These are phyloP conservation scores for Phytophthora cajani DNA, from an alignment of 352 stramenopile species.

Conservation along the genomic window DNA sequence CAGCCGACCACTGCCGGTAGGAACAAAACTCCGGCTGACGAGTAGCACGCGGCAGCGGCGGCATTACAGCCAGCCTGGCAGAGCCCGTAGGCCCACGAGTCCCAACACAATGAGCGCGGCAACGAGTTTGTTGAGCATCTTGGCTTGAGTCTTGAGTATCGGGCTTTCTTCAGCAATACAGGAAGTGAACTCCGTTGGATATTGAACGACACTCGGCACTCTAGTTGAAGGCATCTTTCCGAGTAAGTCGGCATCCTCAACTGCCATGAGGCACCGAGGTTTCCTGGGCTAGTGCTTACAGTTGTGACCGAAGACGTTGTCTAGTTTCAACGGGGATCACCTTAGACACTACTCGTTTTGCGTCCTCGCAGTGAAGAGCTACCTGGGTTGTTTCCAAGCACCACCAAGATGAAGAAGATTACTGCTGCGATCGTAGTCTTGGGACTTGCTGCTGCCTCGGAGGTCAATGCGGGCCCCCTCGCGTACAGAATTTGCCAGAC, in stretches of 20 bases:
- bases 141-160: not conserved
- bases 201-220: not conserved
- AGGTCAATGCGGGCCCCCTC: slow-evolving; percentile 20
- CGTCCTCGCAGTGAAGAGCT: not conserved
- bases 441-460: not conserved
- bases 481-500: slow-evolving; percentile 43
- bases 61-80: not conserved
- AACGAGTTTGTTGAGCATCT: not conserved
- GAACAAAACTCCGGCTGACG: not conserved
- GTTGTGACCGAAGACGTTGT: not conserved
- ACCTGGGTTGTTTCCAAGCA: not conserved
- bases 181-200: not conserved
- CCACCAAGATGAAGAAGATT: slow-evolving; percentile 18
- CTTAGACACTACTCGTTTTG: not conserved
- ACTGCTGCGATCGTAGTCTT: slow-evolving; percentile 7
- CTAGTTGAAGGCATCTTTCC: not conserved
- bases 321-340: not conserved
- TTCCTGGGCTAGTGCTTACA: not conserved
- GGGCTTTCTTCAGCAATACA: not conserved
- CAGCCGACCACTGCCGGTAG: not conserved
- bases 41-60: not conserved
- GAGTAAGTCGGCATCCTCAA: not conserved
- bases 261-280: not conserved
- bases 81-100: not conserved
- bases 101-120: not conserved